These are phyloP conservation scores for Moniliophthora roreri DNA, from an alignment of 1,284 basidiomycete genomes.

Conservation along the genomic window DNA sequence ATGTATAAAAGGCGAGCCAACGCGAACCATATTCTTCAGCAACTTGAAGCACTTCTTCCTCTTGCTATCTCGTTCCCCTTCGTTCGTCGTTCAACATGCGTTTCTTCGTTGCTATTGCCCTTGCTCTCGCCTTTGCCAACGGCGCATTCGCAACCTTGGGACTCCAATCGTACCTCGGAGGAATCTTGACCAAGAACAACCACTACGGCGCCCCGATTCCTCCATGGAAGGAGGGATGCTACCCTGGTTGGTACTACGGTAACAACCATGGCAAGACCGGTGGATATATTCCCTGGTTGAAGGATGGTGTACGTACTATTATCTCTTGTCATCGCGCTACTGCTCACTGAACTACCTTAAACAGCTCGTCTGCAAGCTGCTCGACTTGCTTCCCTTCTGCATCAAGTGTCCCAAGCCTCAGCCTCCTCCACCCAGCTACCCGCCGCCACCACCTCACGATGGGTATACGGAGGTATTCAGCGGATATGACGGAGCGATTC, in stretches of 20 bases:
- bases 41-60: no score
- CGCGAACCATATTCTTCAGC: no score
- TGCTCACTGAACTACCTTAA: neutral
- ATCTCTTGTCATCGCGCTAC: neutral
- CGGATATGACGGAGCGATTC: conserved; percentile 39
- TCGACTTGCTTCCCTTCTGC: conserved; percentile 30
- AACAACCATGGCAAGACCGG: conserved; percentile 22
- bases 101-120: no score
- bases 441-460: conserved; percentile 23
- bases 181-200: conserved; percentile 27
- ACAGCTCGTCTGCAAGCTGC: conserved; percentile 35
- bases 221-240: conserved; percentile 31
- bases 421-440: neutral
- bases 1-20: no score
- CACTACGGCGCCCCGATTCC: conserved; percentile 36
- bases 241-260: conserved; percentile 45
- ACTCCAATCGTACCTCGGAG: conserved; percentile 14
- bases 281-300: conserved; percentile 30
- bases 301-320: conserved; percentile 24
- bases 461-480: conserved; percentile 38
- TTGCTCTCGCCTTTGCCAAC: no score
- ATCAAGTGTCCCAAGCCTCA: conserved; percentile 34
- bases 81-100: no score
- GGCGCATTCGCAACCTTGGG: no score
- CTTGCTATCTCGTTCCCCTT: no score